These are phyloP conservation scores for Vanilla planifolia DNA, from an alignment of 106 monocot genomes.

Conservation along the genomic window DNA sequence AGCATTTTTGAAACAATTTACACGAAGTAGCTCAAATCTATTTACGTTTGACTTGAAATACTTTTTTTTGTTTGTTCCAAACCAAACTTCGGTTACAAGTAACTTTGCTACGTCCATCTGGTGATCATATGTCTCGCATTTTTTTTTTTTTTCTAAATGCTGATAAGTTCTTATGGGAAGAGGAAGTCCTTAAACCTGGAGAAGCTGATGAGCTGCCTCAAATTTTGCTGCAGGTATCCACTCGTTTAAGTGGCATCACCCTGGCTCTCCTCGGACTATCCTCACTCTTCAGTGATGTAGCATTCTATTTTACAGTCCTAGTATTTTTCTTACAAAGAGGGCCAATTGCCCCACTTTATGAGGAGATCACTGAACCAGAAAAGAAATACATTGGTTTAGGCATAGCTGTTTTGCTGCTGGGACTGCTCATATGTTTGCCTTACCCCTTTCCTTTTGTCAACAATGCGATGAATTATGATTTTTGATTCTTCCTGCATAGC, in stretches of 20 bases:
- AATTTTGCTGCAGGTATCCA: conserved; percentile 35
- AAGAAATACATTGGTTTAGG: conserved; percentile 52
- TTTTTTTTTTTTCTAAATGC: background rate
- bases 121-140: background rate
- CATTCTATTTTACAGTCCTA: conserved; percentile 84
- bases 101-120: too few species aligned
- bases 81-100: too few species aligned
- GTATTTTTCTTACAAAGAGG: conserved; percentile 96
- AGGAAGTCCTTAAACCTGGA: background rate
- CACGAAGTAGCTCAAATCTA: too few species aligned
- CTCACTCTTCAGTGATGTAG: conserved; percentile 82
- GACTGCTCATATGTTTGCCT: conserved; percentile 74
- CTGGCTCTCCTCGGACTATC: conserved; percentile 72
- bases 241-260: conserved; percentile 42
- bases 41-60: too few species aligned
- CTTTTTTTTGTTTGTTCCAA: too few species aligned
- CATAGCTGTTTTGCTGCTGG: conserved; percentile 59
- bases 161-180: background rate
- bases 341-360: conserved; percentile 78
- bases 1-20: too few species aligned
- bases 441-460: conserved; percentile 80
- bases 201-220: background rate
- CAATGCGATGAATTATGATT: conserved; percentile 33
- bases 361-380: conserved; percentile 87
- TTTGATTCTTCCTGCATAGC: too few species aligned